Conservation (phyloP, 148 eudicot species). For the Chenopodium quinoa region DNA sequence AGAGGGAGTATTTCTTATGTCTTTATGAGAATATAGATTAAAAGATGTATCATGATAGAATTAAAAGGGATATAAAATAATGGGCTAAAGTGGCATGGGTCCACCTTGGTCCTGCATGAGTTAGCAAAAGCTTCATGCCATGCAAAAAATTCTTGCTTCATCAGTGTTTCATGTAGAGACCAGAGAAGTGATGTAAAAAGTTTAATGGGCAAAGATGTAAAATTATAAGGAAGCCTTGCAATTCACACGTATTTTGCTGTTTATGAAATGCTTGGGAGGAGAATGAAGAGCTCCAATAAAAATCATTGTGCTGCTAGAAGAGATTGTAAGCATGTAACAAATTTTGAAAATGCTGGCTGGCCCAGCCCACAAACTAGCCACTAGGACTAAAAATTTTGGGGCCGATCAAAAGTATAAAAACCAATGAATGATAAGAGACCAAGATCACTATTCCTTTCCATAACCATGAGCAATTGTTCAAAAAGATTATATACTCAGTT, state of each 20-base stretch:
- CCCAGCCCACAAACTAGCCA: background rate
- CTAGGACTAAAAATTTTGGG: too few species aligned
- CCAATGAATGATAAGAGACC: background rate
- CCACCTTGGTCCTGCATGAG: background rate
- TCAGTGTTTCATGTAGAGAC: background rate
- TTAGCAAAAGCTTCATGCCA: background rate
- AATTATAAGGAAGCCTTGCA: background rate
- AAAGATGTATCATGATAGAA: background rate
- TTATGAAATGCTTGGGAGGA: background rate
- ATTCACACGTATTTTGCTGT: background rate
- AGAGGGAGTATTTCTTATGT: background rate
- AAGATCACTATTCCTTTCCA: background rate
- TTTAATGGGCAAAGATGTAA: background rate
- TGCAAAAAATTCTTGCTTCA: background rate
- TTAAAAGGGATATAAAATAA: background rate
- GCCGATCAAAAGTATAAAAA: background rate
- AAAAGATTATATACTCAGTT: background rate
- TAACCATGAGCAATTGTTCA: background rate
- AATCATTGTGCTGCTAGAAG: background rate
- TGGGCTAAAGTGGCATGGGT: background rate
- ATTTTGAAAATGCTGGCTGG: background rate
- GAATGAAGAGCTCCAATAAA: background rate
- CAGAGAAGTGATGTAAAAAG: background rate
- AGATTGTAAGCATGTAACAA: background rate
- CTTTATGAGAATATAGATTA: too few species aligned